Base-by-base conservation (phyloP, 2,329 filamentous ascomycete genomes). In the Trichoderma guizhouense region DNA sequence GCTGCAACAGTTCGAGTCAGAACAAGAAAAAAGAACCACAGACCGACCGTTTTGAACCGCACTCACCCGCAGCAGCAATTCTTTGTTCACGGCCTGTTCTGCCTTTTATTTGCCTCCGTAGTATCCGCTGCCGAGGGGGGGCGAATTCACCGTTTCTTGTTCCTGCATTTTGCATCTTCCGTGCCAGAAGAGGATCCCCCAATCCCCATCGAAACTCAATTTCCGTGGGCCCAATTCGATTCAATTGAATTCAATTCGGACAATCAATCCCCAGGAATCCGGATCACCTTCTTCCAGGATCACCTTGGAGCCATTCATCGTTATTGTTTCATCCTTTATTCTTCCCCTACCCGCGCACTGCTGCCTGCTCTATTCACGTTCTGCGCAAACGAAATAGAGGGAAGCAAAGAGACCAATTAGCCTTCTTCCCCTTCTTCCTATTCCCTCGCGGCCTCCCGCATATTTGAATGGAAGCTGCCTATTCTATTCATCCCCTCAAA, bases 401-500 rank as follows among this genome's bases (percentile, higher is more conserved):
- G 26, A 65, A 53, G n/a, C 43, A 51, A 34, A n/a, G 15, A 21
- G 15, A 21, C 14, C 26, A 53, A 65, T 51, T 53, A 18, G 26
- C 30, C 60, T 21, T 26, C 32, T 36, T 28, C 14, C 24, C 18
- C 60, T 2, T 26, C 58, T 21, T 43, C 12, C 34, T 62, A 57
- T 55, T 47, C 57, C 36, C 12, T 62, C 32, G 18, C 55, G 53
- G 57, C 55, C 36, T 32, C 53, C 39, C 34, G 66, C 66, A 24
- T 55, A 32, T 24, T 60, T 72, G 71, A 72, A 72, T 72, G 66
- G 71, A 32, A 62, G 47, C 34, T 69, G 60, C 65, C 55, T 34
- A 26, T 34, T 60, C 71, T 57, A 64, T 72, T 72, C 63, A 68
- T 60, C 64, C 21, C 5, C 21, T 43, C 28, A n/a, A 21, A 70